Base-by-base conservation (phyloP, 176 grass and related monocot genomes). In the Eleusine coracana region DNA sequence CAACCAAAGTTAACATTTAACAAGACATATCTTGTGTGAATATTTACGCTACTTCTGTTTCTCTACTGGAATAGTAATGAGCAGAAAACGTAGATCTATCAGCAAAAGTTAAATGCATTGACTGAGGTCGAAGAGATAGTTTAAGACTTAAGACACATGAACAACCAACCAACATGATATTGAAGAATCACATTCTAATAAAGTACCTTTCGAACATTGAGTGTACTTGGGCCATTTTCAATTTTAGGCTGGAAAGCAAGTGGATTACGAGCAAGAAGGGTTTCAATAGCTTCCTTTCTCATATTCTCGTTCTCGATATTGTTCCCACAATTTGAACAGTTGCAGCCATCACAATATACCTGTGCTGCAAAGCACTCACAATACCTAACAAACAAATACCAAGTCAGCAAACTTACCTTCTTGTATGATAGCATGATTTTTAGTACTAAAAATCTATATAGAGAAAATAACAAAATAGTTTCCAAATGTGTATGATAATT, bases 171-270 rank as follows among this genome's bases (percentile, higher is more conserved):
- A 81, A 63, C 21, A 62, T 81, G n/a, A 69, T 40, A 67, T 56
- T 60, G 67, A 68, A 83, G 25, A 83, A 45, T 56, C 10, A 16
- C 60, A 80, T 70, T 38, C 3, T 36, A 76, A 44, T 25, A 81
- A 76, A 60, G 29, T 89, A 89, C 87, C 87, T 89, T 89, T 81
- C 64, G 70, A 75, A 84, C 63, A 54, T 44, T 71, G 7, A 68
- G 6, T 84, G 80, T 27, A 71, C 64, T 88, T 78, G 89, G 76
- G 40, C 86, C 75, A 74, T 82, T 91, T 76, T 86, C 89, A 79
- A 94, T 94, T 83, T 94, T 94, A 82, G 92, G 92, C 52, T 90
- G 89, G 79, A 94, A 94, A 31, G 92, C 92, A 87, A 70, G 42
- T 59, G 92, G 92, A 48, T 94, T 94, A 61, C 92, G 88, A 44